Percentiles rank a stretch among this genome's conserved stretches.
phyloP scores from a whole-genome alignment of 202 grass and related monocot genomes.

The Saccharum hybrid region DNA sequence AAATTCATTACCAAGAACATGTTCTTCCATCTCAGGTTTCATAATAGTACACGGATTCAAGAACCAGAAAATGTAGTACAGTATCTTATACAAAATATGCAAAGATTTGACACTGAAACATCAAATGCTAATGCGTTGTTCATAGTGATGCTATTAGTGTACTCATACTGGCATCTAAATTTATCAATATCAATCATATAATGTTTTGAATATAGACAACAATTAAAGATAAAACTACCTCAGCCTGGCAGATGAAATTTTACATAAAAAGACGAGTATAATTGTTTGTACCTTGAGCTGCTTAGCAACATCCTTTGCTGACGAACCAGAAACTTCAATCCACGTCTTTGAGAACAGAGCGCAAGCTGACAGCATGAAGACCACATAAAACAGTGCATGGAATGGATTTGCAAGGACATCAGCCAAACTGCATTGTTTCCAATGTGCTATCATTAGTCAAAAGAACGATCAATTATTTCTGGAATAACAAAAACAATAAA shows the following conservation, averaged over 20 bases:
- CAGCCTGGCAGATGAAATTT: slow-evolving; percentile 8
- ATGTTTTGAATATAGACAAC: background rate
- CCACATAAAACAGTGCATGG: slow-evolving; percentile 83
- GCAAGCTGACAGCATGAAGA: slow-evolving; percentile 88
- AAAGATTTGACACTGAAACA: background rate
- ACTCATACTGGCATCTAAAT: background rate
- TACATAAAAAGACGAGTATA: background rate
- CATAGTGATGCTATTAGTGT: background rate
- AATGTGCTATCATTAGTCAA: slow-evolving; percentile 42
- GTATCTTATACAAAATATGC: background rate
- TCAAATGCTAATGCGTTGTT: slow-evolving; percentile 1
- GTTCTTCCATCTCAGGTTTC: background rate
- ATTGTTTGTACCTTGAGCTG: slow-evolving; percentile 70
- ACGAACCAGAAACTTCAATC: slow-evolving; percentile 91
- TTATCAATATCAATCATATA: background rate
- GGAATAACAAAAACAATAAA: slow-evolving; percentile 30
- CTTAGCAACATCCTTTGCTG: slow-evolving; percentile 84
- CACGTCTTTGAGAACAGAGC: slow-evolving; percentile 91
- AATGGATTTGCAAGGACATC: slow-evolving; percentile 84
- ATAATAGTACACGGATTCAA: background rate
- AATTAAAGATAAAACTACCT: background rate
- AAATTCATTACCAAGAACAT: background rate
- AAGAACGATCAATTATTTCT: slow-evolving; percentile 25
- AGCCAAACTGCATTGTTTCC: slow-evolving; percentile 62
- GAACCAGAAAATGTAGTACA: background rate